Percentiles rank a stretch among this genome's conserved stretches.
Evolutionary conservation across 208 protist species (phyloP).

Genomic region (Leishmania tarentolae): DNA sequence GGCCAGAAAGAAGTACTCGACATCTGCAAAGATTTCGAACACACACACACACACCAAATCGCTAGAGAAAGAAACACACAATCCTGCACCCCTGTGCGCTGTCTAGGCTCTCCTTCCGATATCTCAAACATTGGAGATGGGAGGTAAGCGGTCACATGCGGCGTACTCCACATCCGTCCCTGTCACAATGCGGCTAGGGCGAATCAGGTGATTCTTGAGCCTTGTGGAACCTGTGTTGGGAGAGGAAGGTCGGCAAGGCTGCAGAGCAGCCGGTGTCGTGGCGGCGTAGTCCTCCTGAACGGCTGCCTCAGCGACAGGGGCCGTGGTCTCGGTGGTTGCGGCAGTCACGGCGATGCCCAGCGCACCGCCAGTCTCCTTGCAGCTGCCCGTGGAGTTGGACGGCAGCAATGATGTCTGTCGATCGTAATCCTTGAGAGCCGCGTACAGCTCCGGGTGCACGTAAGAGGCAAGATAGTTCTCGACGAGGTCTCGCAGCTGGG

Average conservation of each 20-base stretch:
- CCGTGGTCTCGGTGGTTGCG: neutral
- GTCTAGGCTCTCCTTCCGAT: neutral
- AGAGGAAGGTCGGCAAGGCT: constrained; percentile 13
- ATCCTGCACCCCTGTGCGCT: neutral
- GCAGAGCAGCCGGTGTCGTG: constrained; percentile 14
- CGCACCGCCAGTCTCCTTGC: neutral
- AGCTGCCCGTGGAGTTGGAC: neutral
- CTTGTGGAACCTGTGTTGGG: neutral
- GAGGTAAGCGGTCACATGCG: constrained; percentile 14
- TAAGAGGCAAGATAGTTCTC: constrained; percentile 45
- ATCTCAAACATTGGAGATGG: constrained; percentile 14
- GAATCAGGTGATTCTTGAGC: constrained; percentile 12
- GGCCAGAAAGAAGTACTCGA: neutral
- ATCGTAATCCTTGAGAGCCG: constrained; percentile 64
- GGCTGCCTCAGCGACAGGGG: neutral
- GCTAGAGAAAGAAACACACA: neutral
- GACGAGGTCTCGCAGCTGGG: constrained; percentile 63
- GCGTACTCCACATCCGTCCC: neutral
- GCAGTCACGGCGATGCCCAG: neutral
- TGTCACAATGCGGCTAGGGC: constrained; percentile 14
- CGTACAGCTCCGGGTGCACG: constrained; percentile 44
- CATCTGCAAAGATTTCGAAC: neutral
- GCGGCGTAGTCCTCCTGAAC: neutral
- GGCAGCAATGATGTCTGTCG: constrained; percentile 28
- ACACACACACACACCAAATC: neutral